Evolutionary conservation across 2,329 filamentous ascomycete genomes (phyloP).

Genomic region (Blastomyces percursus): DNA sequence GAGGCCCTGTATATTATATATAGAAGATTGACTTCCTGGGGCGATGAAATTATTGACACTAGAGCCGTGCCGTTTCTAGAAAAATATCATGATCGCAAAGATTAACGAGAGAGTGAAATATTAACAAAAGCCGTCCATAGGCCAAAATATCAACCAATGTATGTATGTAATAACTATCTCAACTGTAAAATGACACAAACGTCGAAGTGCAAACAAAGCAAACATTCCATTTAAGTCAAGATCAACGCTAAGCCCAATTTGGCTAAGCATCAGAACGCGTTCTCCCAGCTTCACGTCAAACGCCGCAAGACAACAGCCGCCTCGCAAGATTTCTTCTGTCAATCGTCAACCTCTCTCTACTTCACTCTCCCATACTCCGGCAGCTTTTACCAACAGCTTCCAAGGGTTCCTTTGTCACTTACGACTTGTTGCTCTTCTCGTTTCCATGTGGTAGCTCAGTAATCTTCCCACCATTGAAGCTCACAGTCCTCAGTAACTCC

Average conservation of each 20-base stretch:
- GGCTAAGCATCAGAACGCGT: not conserved
- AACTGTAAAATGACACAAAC: not conserved
- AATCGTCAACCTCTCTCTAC: not conserved
- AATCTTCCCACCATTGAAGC: not conserved
- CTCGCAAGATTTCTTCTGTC: not conserved
- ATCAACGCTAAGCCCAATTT: conserved; percentile 1
- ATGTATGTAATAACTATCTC: too few relatives aligned
- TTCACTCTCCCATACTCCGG: not conserved
- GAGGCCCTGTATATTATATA: not conserved
- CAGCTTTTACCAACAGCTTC: not conserved
- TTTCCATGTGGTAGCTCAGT: not conserved
- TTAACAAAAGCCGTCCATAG: not conserved
- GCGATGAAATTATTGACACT: not conserved
- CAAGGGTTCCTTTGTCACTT: not conserved
- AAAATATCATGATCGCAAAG: not conserved
- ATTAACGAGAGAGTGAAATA: not conserved
- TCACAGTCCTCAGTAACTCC: not conserved
- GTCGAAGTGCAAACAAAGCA: conserved; percentile 14
- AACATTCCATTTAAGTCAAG: conserved; percentile 11
- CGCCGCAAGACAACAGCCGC: not conserved
- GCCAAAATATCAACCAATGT: not conserved
- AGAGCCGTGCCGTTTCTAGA: not conserved
- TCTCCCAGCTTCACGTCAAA: not conserved
- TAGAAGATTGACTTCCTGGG: not conserved
- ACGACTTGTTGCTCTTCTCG: not conserved